phyloP scores from a whole-genome alignment of 164 flowering plant species.

The Nymphaea colorata region DNA sequence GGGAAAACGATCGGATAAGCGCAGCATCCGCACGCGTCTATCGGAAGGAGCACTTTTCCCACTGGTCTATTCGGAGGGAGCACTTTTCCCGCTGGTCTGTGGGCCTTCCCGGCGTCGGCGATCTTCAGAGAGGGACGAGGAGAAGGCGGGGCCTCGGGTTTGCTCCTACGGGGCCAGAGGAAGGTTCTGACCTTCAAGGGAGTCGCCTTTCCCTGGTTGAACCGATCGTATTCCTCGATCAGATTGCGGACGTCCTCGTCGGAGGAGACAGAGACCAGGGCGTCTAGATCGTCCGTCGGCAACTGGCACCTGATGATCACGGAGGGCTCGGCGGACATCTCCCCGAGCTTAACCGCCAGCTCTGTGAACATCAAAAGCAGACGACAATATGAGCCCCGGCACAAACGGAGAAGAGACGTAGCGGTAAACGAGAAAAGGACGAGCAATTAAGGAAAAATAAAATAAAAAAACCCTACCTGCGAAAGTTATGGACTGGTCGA shows the following conservation, averaged over 20 bases:
- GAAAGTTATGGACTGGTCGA: constrained; percentile 56
- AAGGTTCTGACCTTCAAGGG: constrained; percentile 67
- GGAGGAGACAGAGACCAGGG: constrained; percentile 65
- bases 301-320: constrained; percentile 70
- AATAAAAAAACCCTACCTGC: constrained; percentile 14
- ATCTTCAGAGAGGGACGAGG: constrained; percentile 20
- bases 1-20: neutral
- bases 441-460: neutral
- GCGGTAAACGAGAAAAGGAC: no score
- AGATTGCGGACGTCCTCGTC: constrained; percentile 81
- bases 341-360: constrained; percentile 52
- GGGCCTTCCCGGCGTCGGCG: neutral
- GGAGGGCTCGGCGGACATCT: constrained; percentile 48
- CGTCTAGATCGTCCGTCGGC: constrained; percentile 85
- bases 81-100: neutral
- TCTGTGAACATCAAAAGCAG: constrained; percentile 27
- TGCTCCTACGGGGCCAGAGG: constrained; percentile 25
- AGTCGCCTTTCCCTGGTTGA: constrained; percentile 19
- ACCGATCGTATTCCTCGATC: constrained; percentile 74
- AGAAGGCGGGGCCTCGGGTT: constrained; percentile 22
- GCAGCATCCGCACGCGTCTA: constrained; percentile 2
- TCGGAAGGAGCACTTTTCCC: constrained; percentile 2
- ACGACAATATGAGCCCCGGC: neutral
- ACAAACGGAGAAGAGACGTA: neutral
- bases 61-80: constrained; percentile 1